Percentiles rank a stretch among this genome's conserved stretches.
These are phyloP conservation scores for Cantharellus anzutake DNA, from an alignment of 768 basidiomycete genomes.

Conservation along the genomic window DNA sequence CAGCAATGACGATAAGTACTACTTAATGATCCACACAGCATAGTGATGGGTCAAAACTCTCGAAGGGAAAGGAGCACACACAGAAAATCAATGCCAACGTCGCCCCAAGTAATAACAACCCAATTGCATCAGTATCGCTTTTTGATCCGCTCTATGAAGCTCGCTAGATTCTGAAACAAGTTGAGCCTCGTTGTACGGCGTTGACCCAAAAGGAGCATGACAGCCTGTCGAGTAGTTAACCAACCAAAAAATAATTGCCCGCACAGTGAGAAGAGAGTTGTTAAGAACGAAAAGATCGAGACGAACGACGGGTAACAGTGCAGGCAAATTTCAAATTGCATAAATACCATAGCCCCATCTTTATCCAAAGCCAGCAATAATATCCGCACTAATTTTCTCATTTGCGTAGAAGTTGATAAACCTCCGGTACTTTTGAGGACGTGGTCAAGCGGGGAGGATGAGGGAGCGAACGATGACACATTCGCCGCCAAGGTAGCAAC, in stretches of 20 bases:
- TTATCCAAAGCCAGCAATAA: conserved; percentile 3
- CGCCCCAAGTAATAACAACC: conserved; percentile 2
- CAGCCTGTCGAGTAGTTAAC: background rate
- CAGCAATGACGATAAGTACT: background rate
- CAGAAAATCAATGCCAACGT: conserved; percentile 2
- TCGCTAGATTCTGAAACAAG: background rate
- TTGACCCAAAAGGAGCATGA: conserved; percentile 3
- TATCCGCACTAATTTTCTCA: background rate
- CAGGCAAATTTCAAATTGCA: conserved; percentile 4
- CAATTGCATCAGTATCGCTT: conserved; percentile 1
- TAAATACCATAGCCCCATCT: conserved; percentile 6
- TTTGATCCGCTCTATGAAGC: background rate
- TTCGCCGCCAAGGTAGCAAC: conserved; percentile 12
- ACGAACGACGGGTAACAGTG: conserved; percentile 1
- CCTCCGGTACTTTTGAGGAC: background rate
- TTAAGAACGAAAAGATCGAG: background rate
- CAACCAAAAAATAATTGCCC: no score
- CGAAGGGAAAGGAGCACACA: background rate
- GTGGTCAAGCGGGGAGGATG: background rate
- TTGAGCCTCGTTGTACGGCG: background rate
- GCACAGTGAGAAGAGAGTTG: background rate
- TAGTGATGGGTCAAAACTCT: background rate
- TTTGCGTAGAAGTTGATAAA: conserved; percentile 7
- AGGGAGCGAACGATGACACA: background rate
- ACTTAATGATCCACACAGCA: background rate